Evolutionary conservation across 2,329 filamentous ascomycete genomes (phyloP).

Genomic region (Pseudopyricularia cyperi): DNA sequence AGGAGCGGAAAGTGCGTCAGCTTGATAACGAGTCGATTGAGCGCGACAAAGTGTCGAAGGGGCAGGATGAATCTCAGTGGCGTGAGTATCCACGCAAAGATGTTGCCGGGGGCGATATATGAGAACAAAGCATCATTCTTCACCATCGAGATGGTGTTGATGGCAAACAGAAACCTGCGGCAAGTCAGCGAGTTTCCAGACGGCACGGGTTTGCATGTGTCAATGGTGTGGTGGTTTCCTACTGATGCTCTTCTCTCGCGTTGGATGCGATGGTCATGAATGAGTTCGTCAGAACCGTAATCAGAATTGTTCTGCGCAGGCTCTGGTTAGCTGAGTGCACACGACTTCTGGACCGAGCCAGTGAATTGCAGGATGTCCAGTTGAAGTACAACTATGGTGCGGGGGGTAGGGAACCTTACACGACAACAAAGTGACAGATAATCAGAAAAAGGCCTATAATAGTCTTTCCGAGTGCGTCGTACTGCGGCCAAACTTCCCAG

Average conservation of each 20-base stretch:
- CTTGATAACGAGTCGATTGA: conserved; percentile 89
- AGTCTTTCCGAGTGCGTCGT: conserved; percentile 64
- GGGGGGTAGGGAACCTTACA: conserved; percentile 29
- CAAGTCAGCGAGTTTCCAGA: conserved; percentile 4
- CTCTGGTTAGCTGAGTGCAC: neutral
- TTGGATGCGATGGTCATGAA: conserved; percentile 94
- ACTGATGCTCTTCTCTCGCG: conserved; percentile 79
- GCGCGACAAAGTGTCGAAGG: conserved; percentile 65
- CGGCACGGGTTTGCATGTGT: neutral
- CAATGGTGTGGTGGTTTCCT: conserved; percentile 10
- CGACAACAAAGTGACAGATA: conserved; percentile 88
- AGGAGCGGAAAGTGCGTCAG: conserved; percentile 78
- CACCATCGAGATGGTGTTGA: conserved; percentile 96
- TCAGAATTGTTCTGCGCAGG: conserved; percentile 60
- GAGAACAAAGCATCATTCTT: conserved; percentile 96
- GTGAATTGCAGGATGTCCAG: neutral
- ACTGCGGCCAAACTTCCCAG: conserved; percentile 76
- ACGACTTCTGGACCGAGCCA: too few species aligned
- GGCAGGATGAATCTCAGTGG: conserved; percentile 71
- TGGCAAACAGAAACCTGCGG: conserved; percentile 68
- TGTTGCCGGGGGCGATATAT: conserved; percentile 82
- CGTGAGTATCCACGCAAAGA: conserved; percentile 80
- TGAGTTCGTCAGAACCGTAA: conserved; percentile 91
- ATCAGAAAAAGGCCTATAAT: conserved; percentile 76
- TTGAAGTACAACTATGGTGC: neutral